phyloP scores from a whole-genome alignment of 768 basidiomycete species.

The Hericium erinaceus region DNA sequence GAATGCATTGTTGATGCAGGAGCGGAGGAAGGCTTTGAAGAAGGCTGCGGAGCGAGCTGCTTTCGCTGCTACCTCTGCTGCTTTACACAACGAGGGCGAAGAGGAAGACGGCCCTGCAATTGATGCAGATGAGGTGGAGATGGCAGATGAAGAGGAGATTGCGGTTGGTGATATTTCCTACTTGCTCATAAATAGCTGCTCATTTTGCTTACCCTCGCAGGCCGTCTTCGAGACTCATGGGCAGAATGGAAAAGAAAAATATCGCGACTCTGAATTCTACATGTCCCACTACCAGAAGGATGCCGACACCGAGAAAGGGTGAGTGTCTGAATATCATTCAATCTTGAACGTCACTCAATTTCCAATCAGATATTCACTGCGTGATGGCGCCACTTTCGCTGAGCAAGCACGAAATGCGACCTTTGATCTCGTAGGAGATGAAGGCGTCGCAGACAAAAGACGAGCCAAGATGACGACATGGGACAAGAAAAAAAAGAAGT shows the following conservation, averaged over 20 bases:
- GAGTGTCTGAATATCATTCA: constrained; percentile 17
- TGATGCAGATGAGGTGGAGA: constrained; percentile 34
- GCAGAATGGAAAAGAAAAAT: constrained; percentile 36
- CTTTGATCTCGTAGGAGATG: constrained; percentile 80
- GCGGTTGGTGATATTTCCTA: constrained; percentile 35
- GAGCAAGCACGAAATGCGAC: constrained; percentile 73
- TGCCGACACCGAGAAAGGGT: constrained; percentile 86
- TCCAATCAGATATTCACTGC: constrained; percentile 67
- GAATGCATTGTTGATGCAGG: constrained; percentile 77
- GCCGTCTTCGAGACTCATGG: constrained; percentile 8
- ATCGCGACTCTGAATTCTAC: constrained; percentile 80
- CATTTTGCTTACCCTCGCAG: constrained; percentile 22
- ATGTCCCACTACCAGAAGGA: constrained; percentile 89
- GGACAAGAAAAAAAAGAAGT: constrained; percentile 97
- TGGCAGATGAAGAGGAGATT: constrained; percentile 76
- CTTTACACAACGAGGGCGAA: constrained; percentile 22
- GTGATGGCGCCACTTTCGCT: constrained; percentile 80
- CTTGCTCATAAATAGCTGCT: constrained; percentile 59
- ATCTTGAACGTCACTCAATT: constrained; percentile 1
- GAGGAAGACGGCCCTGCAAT: constrained; percentile 23
- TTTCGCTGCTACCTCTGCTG: constrained; percentile 22
- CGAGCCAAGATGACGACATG: constrained; percentile 60
- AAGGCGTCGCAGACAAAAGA: constrained; percentile 48
- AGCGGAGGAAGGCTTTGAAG: constrained; percentile 66
- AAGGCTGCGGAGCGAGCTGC: constrained; percentile 50